Evolutionary conservation across 352 stramenopile genomes (phyloP).

Genomic region (Thalassiosira livingstoniorum): DNA sequence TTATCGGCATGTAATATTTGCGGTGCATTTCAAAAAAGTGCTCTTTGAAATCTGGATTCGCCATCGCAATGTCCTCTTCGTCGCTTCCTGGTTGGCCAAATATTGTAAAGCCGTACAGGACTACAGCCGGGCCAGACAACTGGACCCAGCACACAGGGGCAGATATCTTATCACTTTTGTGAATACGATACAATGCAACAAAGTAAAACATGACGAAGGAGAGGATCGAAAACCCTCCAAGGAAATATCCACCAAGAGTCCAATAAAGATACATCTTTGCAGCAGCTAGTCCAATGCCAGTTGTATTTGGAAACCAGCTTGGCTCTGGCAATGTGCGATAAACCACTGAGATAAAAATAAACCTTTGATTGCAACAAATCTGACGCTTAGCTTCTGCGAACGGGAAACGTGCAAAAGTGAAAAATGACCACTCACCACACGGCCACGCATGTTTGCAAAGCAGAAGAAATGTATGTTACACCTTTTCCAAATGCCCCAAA

Average conservation of each 20-base stretch:
- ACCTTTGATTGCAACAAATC: conserved; percentile 46
- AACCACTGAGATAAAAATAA: conserved; percentile 79
- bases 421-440: conserved; percentile 36
- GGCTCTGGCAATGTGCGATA: conserved; percentile 83
- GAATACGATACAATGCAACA: conserved; percentile 76
- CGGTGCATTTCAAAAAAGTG: conserved; percentile 57
- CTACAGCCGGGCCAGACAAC: conserved; percentile 74
- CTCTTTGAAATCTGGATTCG: conserved; percentile 32
- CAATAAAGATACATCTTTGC: conserved; percentile 83
- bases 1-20: conserved; percentile 69
- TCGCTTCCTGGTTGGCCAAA: conserved; percentile 74
- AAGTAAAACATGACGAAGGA: conserved; percentile 78
- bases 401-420: neutral
- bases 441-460: conserved; percentile 37
- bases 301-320: conserved; percentile 80
- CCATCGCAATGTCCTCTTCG: conserved; percentile 35
- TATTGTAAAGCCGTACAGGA: conserved; percentile 80
- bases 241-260: conserved; percentile 65
- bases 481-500: conserved; percentile 57
- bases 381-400: conserved; percentile 5
- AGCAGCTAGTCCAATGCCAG: conserved; percentile 73
- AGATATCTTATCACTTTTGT: conserved; percentile 77
- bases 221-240: conserved; percentile 58
- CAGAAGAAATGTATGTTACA: conserved; percentile 61
- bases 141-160: conserved; percentile 78